phyloP scores from a whole-genome alignment of 2,329 filamentous ascomycete species.

The Paraphaeosphaeria sporulosa region DNA sequence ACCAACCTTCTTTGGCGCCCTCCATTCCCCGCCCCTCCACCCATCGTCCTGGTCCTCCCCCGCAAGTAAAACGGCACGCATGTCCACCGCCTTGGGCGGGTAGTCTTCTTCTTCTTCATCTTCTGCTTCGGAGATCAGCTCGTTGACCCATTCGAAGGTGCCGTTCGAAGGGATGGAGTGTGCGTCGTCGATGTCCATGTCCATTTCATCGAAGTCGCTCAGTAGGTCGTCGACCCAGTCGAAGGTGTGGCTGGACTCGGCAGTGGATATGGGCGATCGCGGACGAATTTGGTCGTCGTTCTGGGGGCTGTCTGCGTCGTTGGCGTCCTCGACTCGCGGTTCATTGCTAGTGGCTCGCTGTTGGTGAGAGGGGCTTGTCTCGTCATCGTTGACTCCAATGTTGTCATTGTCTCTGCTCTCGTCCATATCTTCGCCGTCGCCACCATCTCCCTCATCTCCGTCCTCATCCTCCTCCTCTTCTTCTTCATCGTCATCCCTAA shows the following conservation, averaged over 20 bases:
- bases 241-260: neutral
- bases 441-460: neutral
- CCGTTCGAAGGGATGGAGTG: neutral
- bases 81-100: neutral
- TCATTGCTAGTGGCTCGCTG: no score
- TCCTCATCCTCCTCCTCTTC: neutral
- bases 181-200: neutral
- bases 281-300: neutral
- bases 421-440: neutral
- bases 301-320: no score
- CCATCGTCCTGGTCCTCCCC: neutral
- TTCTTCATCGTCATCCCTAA: neutral
- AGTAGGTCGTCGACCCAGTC: neutral
- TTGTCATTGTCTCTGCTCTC: neutral
- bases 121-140: neutral
- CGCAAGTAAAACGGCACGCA: neutral
- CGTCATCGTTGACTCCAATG: no score
- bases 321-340: no score
- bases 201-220: neutral
- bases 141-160: neutral
- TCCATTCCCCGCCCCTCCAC: neutral
- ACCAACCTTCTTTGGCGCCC: neutral
- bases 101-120: neutral
- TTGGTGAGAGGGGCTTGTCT: no score
- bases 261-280: neutral